Base-by-base conservation (phyloP, 805 yeast genomes). In the Wickerhamiella azymoides region DNA sequence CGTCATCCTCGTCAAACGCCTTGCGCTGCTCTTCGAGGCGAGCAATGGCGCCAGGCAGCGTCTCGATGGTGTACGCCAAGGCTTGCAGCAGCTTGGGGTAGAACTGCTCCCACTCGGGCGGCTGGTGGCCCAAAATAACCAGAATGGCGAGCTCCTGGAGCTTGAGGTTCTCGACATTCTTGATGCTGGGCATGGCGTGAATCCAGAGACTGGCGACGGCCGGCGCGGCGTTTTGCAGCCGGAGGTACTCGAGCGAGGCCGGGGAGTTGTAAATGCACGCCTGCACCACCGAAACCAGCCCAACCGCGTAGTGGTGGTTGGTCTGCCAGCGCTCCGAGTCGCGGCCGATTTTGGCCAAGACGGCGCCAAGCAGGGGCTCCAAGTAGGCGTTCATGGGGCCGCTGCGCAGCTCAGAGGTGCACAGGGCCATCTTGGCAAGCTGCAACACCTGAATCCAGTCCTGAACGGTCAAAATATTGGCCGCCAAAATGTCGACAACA, bases 131-230 rank as follows among this genome's bases (percentile, higher is more conserved):
- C 35, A 76, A 52, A 11, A 84, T 48, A 10, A 76, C 67, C 48
- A 88, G 61, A 18, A 81, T 58, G 0, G 92, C 93, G 52, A 89
- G 62, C 2, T 76, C 66, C 1, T 84, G 76, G 37, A 89, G 62
- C 62, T 86, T 88, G 60, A 84, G 69, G 62, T 89, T 97, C 56
- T 73, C 83, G 2, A 84, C 94, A 49, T 94, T 68, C 18, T 71
- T 70, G 53, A 80, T 70, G 24, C 66, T 63, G 4, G 77, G 72
- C 35, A 77, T 64, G 9, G 69, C 54, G 17, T 70, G 66, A 56
- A 81, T 74, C 96, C 96, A 85, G 45, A 68, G 59, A 21, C 68
- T 68, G 55, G 88, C 74, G 54, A 84, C 74, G 11, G 63, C 54
- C 30, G 70, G 69, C 5, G 77, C 58, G 40, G 68, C 66, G 14